Percentiles rank a stretch among this genome's conserved stretches.
phyloP scores from a whole-genome alignment of 1,284 basidiomycete species.

The Trichosporon sp. region DNA sequence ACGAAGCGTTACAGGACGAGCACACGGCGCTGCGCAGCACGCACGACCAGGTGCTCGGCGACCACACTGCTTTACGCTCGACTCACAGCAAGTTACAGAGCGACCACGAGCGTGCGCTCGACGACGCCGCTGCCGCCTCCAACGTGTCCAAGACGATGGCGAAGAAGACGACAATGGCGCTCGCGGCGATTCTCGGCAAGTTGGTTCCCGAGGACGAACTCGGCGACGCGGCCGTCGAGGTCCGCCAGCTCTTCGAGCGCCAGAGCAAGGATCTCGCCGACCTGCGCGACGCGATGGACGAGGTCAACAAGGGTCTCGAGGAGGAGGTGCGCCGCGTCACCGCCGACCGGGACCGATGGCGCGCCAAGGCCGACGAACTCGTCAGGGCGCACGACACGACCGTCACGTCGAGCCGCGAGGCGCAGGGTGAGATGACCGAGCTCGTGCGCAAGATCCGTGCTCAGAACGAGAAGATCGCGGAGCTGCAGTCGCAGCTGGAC shows the following conservation, averaged over 20 bases:
- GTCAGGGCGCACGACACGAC: slow-evolving; percentile 57
- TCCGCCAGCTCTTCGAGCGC: slow-evolving; percentile 40
- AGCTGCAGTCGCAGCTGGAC: slow-evolving; percentile 14
- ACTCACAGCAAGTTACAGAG: neutral
- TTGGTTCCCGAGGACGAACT: slow-evolving; percentile 38
- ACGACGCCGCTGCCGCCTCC: slow-evolving; percentile 33
- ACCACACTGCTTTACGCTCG: neutral
- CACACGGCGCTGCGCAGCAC: neutral
- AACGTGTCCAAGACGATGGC: slow-evolving; percentile 17
- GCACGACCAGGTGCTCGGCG: slow-evolving; percentile 2
- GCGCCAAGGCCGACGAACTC: slow-evolving; percentile 61
- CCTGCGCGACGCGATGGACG: slow-evolving; percentile 47
- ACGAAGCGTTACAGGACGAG: slow-evolving; percentile 10
- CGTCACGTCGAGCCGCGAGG: slow-evolving; percentile 43
- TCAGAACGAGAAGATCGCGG: slow-evolving; percentile 43
- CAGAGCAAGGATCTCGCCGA: slow-evolving; percentile 61
- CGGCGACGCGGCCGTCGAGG: slow-evolving; percentile 10
- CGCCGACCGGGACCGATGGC: slow-evolving; percentile 62
- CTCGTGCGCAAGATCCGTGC: slow-evolving; percentile 26
- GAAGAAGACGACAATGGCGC: slow-evolving; percentile 14
- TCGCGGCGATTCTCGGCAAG: slow-evolving; percentile 56
- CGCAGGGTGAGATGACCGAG: slow-evolving; percentile 29
- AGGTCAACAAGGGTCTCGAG: slow-evolving; percentile 62
- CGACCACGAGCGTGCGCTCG: slow-evolving; percentile 30
- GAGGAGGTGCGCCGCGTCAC: slow-evolving; percentile 64